Evolutionary conservation across 164 flowering plant species (phyloP).

Genomic region (Magnolia changhungtana): DNA sequence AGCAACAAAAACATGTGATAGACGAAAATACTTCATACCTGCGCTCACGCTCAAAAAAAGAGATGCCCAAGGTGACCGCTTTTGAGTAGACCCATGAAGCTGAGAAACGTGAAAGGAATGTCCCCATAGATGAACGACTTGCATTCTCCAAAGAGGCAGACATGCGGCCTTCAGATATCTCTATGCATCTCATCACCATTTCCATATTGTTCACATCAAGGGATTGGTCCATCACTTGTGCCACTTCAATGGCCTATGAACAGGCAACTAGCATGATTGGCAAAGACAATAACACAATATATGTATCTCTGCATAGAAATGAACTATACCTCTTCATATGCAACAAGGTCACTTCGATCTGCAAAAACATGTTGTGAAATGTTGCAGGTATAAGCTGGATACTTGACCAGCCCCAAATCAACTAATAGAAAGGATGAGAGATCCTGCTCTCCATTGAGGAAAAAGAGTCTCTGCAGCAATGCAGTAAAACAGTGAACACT

Average conservation of each 20-base stretch:
- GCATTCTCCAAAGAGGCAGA: constrained; percentile 18
- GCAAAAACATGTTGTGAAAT: constrained; percentile 54
- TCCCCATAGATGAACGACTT: constrained; percentile 23
- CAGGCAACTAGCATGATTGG: constrained; percentile 5
- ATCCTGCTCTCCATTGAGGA: constrained; percentile 88
- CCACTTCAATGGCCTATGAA: constrained; percentile 82
- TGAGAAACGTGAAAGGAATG: constrained; percentile 50
- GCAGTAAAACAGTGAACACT: not conserved
- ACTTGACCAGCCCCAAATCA: constrained; percentile 79
- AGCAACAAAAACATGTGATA: not conserved
- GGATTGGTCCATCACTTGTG: constrained; percentile 80
- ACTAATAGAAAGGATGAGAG: constrained; percentile 75
- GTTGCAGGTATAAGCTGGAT: constrained; percentile 76
- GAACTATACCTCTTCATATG: constrained; percentile 75
- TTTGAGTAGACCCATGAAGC: constrained; percentile 81
- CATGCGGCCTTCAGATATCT: constrained; percentile 52
- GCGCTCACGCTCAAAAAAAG: constrained; percentile 69
- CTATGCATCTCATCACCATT: constrained; percentile 56
- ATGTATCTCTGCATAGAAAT: constrained; percentile 2
- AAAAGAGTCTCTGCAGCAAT: constrained; percentile 78
- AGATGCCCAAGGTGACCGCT: constrained; percentile 67
- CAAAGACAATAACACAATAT: constrained; percentile 2
- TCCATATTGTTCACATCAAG: constrained; percentile 58
- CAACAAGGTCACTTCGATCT: constrained; percentile 50
- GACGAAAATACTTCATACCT: constrained; percentile 37